Evolutionary conservation across 1,139 yeast genomes (phyloP).

Genomic region (Yamadazyma spencermartinsiae): DNA sequence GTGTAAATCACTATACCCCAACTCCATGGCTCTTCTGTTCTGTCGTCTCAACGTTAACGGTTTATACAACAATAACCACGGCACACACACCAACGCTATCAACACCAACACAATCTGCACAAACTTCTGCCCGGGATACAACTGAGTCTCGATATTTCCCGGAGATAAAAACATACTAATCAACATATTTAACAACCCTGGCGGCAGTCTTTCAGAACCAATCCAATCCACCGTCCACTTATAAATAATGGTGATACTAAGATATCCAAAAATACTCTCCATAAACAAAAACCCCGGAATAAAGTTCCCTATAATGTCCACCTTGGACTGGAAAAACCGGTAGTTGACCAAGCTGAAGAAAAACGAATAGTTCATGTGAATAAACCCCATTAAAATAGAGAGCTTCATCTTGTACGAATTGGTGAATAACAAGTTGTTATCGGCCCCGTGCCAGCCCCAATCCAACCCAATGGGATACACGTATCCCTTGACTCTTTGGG

Average conservation of each 20-base stretch:
- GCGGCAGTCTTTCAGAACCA: slow-evolving; percentile 72
- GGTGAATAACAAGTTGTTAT: slow-evolving; percentile 83
- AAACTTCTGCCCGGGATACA: slow-evolving; percentile 80
- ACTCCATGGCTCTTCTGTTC: slow-evolving; percentile 32
- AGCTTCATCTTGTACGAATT: slow-evolving; percentile 96
- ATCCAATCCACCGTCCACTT: slow-evolving; percentile 97
- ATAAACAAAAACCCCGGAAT: slow-evolving; percentile 91
- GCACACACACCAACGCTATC: slow-evolving; percentile 86
- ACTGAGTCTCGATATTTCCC: slow-evolving; percentile 78
- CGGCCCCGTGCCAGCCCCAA: slow-evolving; percentile 97
- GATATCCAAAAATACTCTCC: slow-evolving; percentile 95
- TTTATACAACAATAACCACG: slow-evolving; percentile 86
- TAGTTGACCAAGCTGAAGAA: slow-evolving; percentile 83
- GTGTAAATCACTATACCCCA: slow-evolving; percentile 39
- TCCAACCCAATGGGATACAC: slow-evolving; percentile 84
- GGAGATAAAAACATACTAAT: slow-evolving; percentile 96
- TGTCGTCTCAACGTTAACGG: slow-evolving; percentile 67
- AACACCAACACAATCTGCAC: slow-evolving; percentile 75
- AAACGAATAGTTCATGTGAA: slow-evolving; percentile 91
- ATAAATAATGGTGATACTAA: slow-evolving; percentile 79
- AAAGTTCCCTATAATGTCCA: slow-evolving; percentile 90
- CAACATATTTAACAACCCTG: slow-evolving; percentile 91
- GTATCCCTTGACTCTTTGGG: slow-evolving; percentile 52
- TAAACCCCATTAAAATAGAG: slow-evolving; percentile 90
- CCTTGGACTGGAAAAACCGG: slow-evolving; percentile 65